Percentiles rank a stretch among this genome's conserved stretches.
These are phyloP conservation scores for Lecanicillium sp. DNA, from an alignment of 2,329 filamentous ascomycete genomes.

Conservation along the genomic window DNA sequence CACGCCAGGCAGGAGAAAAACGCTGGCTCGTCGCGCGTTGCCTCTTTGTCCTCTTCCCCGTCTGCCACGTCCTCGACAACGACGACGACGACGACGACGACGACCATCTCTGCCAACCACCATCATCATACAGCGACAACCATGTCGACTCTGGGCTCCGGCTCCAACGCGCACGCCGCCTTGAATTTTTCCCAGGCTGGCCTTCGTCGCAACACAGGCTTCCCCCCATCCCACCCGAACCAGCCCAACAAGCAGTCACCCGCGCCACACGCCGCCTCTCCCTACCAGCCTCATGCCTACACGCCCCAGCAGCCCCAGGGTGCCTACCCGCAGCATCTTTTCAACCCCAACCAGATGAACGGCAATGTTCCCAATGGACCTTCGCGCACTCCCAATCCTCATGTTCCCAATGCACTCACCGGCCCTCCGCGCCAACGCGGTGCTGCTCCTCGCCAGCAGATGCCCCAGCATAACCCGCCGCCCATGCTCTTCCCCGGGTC, in stretches of 20 bases:
- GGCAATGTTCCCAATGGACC: constrained; percentile 43
- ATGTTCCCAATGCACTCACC: constrained; percentile 41
- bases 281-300: constrained; percentile 50
- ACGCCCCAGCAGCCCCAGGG: constrained; percentile 44
- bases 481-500: constrained; percentile 33
- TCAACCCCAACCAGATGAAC: constrained; percentile 41
- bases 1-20: too few relatives aligned
- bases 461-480: constrained; percentile 31
- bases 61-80: too few relatives aligned
- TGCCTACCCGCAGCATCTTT: constrained; percentile 48
- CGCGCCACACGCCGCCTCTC: constrained; percentile 47
- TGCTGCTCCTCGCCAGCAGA: constrained; percentile 40
- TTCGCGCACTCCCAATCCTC: constrained; percentile 38
- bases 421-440: constrained; percentile 39
- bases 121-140: constrained; percentile 15
- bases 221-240: constrained; percentile 42
- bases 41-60: neutral
- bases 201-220: constrained; percentile 40
- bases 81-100: too few relatives aligned
- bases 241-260: constrained; percentile 51
- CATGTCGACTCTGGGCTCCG: constrained; percentile 45
- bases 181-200: constrained; percentile 47
- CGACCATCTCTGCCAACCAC: too few relatives aligned
- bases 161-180: constrained; percentile 47
- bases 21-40: constrained; percentile 7